Base-by-base conservation (phyloP, 106 monocot genomes). In the Narthecium ossifragum region DNA sequence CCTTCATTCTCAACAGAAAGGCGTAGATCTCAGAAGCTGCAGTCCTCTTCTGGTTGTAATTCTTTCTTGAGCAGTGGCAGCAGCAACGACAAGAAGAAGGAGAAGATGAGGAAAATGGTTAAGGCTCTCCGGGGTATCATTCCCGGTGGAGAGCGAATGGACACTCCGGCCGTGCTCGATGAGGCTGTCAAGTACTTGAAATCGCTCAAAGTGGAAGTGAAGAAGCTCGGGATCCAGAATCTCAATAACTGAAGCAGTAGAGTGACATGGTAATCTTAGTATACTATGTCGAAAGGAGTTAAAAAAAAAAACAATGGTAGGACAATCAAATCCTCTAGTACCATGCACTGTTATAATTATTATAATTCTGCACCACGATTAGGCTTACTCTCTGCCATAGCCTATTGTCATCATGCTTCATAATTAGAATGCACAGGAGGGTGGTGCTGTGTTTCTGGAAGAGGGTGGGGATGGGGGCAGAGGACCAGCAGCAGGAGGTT, bases 171-270 rank as follows among this genome's bases (percentile, higher is more conserved):
- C 1, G 46, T 90, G 32, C 72, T 90, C 26, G 90, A 85, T 61
- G 90, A 90, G 33, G 81, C 90, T 23, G 78, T 90, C 58, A 74
- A 37, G 21, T 90, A 90, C 63, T 70, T 90, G 43, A 90, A 85
- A 57, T 90, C 78, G 46, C 85, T 90, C 52, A 85, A 85, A 34
- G 31, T 68, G 60, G 85, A 90, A 77, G 75, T 70, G 2, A 75
- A 82, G 67, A 81, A 81, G 50, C 90, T 90, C 25, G 78, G 86
- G 43, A 55, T 69, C 40, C 60, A 76, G 23, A 70, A 64, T 32
- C 71, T 58, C 28, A 60, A 74, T 36, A 51, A 63, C 62, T 67
- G 47, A 66, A 47, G 43, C 18, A 43, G 17, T 18, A 43, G 18
- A 43, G 43, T 13, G 12, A 43, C 2, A 11, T 37, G n/a, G n/a